Evolutionary conservation across 1,284 basidiomycete species (phyloP).

Genomic region (Cystobasidium slooffiae): DNA sequence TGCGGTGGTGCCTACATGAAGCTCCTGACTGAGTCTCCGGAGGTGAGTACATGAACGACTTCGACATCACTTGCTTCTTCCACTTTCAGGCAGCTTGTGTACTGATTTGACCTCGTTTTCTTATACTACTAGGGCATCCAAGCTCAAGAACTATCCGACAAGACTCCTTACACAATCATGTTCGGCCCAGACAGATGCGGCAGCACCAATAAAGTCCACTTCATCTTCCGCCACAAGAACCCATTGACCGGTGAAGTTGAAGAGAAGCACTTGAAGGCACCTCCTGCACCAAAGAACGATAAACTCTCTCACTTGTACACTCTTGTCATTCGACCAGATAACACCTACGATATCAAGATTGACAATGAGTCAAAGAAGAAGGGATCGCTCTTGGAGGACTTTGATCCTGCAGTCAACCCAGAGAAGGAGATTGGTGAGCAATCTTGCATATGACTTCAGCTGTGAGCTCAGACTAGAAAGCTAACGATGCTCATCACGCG

Average conservation of each 20-base stretch:
- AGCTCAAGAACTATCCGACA: constrained; percentile 91
- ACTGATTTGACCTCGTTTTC: background rate
- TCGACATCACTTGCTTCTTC: background rate
- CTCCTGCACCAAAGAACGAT: constrained; percentile 83
- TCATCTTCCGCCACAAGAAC: constrained; percentile 96
- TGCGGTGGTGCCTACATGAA: constrained; percentile 99
- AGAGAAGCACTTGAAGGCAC: constrained; percentile 89
- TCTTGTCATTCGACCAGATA: constrained; percentile 86
- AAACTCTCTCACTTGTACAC: constrained; percentile 92
- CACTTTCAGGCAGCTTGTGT: background rate
- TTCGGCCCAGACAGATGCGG: constrained; percentile 75
- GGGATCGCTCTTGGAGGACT: constrained; percentile 90
- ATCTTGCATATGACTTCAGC: constrained; percentile 47
- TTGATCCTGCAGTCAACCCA: constrained; percentile 93
- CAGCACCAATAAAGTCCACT: constrained; percentile 71
- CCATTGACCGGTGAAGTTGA: constrained; percentile 87
- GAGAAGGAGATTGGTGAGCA: constrained; percentile 72
- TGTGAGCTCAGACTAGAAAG: constrained; percentile 5
- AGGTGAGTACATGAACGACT: background rate
- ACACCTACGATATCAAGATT: constrained; percentile 90
- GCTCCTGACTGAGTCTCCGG: constrained; percentile 67
- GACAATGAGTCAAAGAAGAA: constrained; percentile 80
- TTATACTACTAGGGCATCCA: constrained; percentile 72
- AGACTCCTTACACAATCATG: constrained; percentile 98
- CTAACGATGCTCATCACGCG: constrained; percentile 38